Evolutionary conservation across 179 eudicot species (phyloP).

Genomic region (Vitellaria paradoxa): DNA sequence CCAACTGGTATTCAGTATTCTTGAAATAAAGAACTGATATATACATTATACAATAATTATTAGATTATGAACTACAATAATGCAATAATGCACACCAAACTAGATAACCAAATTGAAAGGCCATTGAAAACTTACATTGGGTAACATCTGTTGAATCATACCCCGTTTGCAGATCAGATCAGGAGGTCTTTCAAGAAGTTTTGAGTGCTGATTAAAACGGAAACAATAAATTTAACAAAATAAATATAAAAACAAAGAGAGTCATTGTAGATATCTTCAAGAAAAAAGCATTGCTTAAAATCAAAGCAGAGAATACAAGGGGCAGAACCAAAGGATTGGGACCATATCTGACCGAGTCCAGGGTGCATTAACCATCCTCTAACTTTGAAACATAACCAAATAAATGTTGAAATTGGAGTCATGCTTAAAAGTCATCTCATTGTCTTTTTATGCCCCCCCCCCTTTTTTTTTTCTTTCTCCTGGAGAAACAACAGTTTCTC

Average conservation of each 20-base stretch:
- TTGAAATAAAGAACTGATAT: background rate
- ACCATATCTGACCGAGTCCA: background rate
- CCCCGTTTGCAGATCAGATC: slow-evolving; percentile 73
- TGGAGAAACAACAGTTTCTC: background rate
- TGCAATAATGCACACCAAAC: background rate
- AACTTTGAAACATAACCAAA: background rate
- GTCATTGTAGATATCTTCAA: background rate
- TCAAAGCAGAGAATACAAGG: background rate
- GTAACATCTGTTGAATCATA: slow-evolving; percentile 52
- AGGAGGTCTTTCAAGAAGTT: slow-evolving; percentile 78
- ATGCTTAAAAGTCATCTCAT: background rate
- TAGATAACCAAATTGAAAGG: background rate
- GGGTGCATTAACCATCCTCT: background rate
- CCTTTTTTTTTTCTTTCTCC: too few relatives aligned
- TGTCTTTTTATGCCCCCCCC: background rate
- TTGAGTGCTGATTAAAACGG: slow-evolving; percentile 54
- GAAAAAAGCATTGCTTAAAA: background rate
- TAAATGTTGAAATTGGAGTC: background rate
- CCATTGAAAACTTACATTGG: slow-evolving; percentile 52
- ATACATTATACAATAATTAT: background rate
- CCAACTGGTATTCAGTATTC: background rate
- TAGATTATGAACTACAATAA: background rate
- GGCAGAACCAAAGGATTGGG: slow-evolving; percentile 1
- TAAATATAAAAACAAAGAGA: background rate
- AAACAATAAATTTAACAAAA: background rate